Evolutionary conservation across 2,329 filamentous ascomycete genomes (phyloP).

Genomic region (Beauveria caledonica): DNA sequence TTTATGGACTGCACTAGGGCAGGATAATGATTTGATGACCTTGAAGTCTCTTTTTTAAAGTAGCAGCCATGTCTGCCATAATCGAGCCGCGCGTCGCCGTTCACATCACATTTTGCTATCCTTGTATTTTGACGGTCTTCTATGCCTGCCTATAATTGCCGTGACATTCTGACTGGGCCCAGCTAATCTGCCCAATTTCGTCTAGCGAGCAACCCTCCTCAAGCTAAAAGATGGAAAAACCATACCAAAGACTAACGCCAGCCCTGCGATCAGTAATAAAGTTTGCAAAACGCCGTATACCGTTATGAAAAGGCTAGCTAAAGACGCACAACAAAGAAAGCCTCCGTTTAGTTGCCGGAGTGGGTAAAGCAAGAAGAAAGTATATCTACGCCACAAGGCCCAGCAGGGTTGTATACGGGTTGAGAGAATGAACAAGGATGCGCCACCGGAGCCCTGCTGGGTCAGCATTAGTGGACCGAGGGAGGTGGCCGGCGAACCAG

Average conservation of each 20-base stretch:
- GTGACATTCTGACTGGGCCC: not conserved
- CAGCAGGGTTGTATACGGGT: not conserved
- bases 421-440: not conserved
- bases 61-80: slow-evolving; percentile 8
- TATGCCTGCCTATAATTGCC: not conserved
- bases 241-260: not conserved
- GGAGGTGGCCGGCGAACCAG: too few relatives aligned
- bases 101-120: not conserved
- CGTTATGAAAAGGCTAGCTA: not conserved
- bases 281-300: not conserved
- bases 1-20: not conserved
- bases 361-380: not conserved
- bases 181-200: not conserved
- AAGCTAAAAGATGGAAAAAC: not conserved
- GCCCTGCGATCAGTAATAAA: not conserved
- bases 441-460: not conserved
- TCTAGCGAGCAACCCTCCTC: not conserved
- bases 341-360: not conserved
- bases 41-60: slow-evolving; percentile 1
- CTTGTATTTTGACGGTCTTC: not conserved
- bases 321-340: not conserved
- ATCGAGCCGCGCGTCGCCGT: slow-evolving; percentile 2
- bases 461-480: too few relatives aligned
- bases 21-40: slow-evolving; percentile 5
- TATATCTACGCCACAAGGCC: not conserved